Conservation (phyloP, 2,329 filamentous ascomycete species). For the Sporothrix protearum region DNA sequence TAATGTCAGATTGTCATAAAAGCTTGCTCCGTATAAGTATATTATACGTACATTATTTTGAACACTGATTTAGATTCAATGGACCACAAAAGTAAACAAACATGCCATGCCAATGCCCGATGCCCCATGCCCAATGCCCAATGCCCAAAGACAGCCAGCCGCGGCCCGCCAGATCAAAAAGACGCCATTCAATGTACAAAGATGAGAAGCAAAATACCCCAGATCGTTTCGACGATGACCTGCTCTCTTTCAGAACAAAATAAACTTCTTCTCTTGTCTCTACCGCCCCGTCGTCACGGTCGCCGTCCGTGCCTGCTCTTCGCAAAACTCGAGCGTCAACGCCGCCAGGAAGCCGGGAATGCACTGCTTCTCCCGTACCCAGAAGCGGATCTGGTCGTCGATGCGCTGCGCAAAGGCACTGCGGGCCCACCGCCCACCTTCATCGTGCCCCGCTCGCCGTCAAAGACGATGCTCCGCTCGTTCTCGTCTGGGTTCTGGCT, state of each 20-base stretch:
- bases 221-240: too few relatives aligned
- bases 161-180: background rate
- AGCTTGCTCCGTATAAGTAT: background rate
- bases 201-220: too few relatives aligned
- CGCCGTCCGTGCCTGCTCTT: conserved; percentile 51
- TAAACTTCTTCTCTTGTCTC: background rate
- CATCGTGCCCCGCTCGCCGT: conserved; percentile 94
- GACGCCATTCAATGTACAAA: background rate
- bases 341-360: conserved; percentile 92
- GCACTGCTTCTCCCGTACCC: conserved; percentile 90
- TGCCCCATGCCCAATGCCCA: too few relatives aligned
- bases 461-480: conserved; percentile 75
- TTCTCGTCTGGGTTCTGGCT: conserved; percentile 61
- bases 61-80: background rate
- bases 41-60: too few relatives aligned
- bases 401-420: conserved; percentile 85
- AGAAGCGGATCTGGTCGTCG: conserved; percentile 82
- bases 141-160: too few relatives aligned
- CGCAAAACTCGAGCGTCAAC: conserved; percentile 88
- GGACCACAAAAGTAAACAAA: background rate
- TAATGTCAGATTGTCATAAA: background rate
- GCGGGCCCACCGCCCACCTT: conserved; percentile 90
- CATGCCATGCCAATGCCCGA: background rate
- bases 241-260: too few relatives aligned
- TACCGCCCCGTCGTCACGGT: conserved; percentile 14